Evolutionary conservation across 768 basidiomycete genomes (phyloP), one percentile per base, ranked within the genome.

Genomic region (Lentinula detonsa): DNA sequence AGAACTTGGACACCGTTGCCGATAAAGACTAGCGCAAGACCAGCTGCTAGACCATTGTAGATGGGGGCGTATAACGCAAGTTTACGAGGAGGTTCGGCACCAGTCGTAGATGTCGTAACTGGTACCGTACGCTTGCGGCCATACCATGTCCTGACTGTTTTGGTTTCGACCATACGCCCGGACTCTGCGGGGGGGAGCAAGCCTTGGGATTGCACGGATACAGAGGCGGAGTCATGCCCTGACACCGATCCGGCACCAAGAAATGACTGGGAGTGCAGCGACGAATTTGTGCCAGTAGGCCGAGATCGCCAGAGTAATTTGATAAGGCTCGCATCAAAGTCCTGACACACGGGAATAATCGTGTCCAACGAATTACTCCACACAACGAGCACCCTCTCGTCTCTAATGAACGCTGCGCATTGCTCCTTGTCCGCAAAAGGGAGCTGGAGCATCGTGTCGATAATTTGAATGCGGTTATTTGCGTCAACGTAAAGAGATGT

Each of bases 371-470:
- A 81, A 69, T 93, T 89, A 18, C 88, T 85, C 92, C 92, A 95
- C 64, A 94, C 85, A 63, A 94, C 82, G 59, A 95, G 80, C 16
- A 90, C 88, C 42, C 89, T 84, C 70, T 94, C 93, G 70, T 93
- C 88, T 50, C 92, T 84, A 67, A 93, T 85, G 70, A 95, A 95
- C 0, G 93, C 92, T 74, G 90, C 93, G 53, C 85, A 89, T 65
- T 94, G 85, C 64, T 86, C 85, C 73, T 85, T 86, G 64, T 86
- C 82, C 1, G 84, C 85, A 28, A 42, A 40, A 5, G 80, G 79
- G 40, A 87, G 70, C 50, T 74, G 73, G 11, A 66, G 51, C 67
- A 87, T 80, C 11, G 77, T 76, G 62, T 82, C 81, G 15, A 87
- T 68, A 57, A 86, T 79, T 67, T 87, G 85, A 53, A 87, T 86